phyloP scores from a whole-genome alignment of 176 grass and related monocot species.

The Hyparrhenia diplandra region DNA sequence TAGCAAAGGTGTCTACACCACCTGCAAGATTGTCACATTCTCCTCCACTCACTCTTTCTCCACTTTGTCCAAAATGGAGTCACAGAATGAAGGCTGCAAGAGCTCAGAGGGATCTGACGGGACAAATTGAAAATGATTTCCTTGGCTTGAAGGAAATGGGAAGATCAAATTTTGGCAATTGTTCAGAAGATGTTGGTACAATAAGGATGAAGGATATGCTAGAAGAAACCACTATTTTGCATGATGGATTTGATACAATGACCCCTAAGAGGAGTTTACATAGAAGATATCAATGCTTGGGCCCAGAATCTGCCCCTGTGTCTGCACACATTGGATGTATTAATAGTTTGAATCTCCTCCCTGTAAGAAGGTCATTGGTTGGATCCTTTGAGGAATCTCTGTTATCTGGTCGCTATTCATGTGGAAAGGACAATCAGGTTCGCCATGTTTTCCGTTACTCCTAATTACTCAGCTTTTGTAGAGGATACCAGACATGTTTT shows the following conservation, averaged over 20 bases:
- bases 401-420: conserved; percentile 83
- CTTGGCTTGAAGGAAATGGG: conserved; percentile 32
- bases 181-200: conserved; percentile 36
- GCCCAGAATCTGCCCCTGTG: conserved; percentile 28
- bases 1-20: conserved; percentile 23
- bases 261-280: conserved; percentile 29
- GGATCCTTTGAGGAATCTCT: conserved; percentile 99
- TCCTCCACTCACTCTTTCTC: conserved; percentile 66
- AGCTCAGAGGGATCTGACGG: conserved; percentile 33
- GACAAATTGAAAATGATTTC: conserved; percentile 51
- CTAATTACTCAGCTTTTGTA: neutral
- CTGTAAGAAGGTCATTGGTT: conserved; percentile 72
- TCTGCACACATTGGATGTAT: conserved; percentile 30
- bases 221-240: conserved; percentile 41
- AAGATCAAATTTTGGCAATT: conserved; percentile 25
- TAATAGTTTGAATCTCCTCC: conserved; percentile 42
- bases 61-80: conserved; percentile 81
- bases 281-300: conserved; percentile 20
- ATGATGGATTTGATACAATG: conserved; percentile 53
- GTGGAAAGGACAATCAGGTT: conserved; percentile 84
- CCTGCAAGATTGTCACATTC: conserved; percentile 56
- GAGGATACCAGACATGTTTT: conserved; percentile 1
- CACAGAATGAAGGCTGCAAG: conserved; percentile 50
- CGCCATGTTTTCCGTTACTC: neutral
- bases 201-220: conserved; percentile 18